Conservation (phyloP, 129 eudicot genomes). For the Lonicera japonica region DNA sequence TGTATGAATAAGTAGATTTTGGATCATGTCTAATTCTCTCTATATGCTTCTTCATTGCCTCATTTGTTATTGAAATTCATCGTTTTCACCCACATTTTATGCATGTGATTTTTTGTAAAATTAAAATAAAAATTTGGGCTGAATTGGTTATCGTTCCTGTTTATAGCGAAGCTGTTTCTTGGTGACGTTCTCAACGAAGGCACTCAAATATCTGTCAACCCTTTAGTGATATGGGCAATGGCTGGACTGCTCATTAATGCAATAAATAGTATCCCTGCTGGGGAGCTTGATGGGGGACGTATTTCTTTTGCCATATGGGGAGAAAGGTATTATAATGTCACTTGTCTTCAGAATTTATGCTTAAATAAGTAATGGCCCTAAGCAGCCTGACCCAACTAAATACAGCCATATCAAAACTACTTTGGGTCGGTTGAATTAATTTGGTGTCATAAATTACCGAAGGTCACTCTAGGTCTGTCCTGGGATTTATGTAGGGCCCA, state of each 20-base stretch:
- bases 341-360: too few relatives aligned
- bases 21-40: too few relatives aligned
- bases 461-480: too few relatives aligned
- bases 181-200: conserved; percentile 96
- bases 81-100: not conserved
- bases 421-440: too few relatives aligned
- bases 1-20: too few relatives aligned
- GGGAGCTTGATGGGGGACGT: conserved; percentile 97
- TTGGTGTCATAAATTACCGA: too few relatives aligned
- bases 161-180: conserved; percentile 80
- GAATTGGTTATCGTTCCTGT: conserved; percentile 7
- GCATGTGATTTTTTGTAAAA: not conserved
- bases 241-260: conserved; percentile 98
- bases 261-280: conserved; percentile 96
- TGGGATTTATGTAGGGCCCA: too few relatives aligned
- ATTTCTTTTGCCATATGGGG: conserved; percentile 95
- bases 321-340: conserved; percentile 56
- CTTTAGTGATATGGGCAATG: conserved; percentile 95
- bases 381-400: too few relatives aligned
- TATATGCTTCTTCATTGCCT: too few relatives aligned
- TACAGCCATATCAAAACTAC: too few relatives aligned
- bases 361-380: too few relatives aligned
- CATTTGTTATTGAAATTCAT: not conserved
- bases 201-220: conserved; percentile 69
- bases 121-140: not conserved